Evolutionary conservation across 176 grass and related monocot genomes (phyloP).

Genomic region (Cymbopogon citratus): DNA sequence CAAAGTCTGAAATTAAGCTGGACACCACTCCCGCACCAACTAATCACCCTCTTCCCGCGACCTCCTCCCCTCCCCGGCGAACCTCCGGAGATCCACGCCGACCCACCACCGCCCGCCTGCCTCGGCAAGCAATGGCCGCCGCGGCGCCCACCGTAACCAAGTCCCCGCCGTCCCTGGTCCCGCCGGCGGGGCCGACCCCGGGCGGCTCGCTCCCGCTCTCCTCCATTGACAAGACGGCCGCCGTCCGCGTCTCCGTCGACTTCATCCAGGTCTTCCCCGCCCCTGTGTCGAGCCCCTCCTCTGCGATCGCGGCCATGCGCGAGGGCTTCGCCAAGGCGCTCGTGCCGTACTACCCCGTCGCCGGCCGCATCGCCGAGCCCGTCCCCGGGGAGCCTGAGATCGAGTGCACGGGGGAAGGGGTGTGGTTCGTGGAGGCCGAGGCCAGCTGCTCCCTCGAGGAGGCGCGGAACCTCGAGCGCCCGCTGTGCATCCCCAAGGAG

Average conservation of each 20-base stretch:
- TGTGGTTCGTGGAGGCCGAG: constrained; percentile 68
- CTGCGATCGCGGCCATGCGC: constrained; percentile 11
- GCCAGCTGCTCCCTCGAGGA: constrained; percentile 56
- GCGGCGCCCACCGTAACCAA: constrained; percentile 36
- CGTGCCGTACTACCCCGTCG: constrained; percentile 62
- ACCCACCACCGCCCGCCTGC: not conserved
- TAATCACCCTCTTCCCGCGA: not conserved
- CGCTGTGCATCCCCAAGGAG: constrained; percentile 61
- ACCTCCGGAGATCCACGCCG: not conserved
- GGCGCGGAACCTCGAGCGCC: constrained; percentile 60
- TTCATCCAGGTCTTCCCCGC: constrained; percentile 52
- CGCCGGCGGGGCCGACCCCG: constrained; percentile 34
- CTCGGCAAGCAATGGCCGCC: constrained; percentile 15
- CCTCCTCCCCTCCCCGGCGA: not conserved
- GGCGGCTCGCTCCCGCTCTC: constrained; percentile 50
- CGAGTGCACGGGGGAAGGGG: constrained; percentile 61
- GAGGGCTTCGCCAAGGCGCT: constrained; percentile 49
- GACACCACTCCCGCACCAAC: constrained; percentile 1
- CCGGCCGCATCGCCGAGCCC: constrained; percentile 50
- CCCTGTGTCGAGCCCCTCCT: not conserved
- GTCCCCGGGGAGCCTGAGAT: constrained; percentile 40
- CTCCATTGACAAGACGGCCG: constrained; percentile 53
- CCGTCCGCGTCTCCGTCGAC: constrained; percentile 54
- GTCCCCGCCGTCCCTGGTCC: constrained; percentile 32
- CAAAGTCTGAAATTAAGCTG: not conserved